Evolutionary conservation across 805 yeast genomes (phyloP).

Genomic region (Lipomyces spencermartinsiae): DNA sequence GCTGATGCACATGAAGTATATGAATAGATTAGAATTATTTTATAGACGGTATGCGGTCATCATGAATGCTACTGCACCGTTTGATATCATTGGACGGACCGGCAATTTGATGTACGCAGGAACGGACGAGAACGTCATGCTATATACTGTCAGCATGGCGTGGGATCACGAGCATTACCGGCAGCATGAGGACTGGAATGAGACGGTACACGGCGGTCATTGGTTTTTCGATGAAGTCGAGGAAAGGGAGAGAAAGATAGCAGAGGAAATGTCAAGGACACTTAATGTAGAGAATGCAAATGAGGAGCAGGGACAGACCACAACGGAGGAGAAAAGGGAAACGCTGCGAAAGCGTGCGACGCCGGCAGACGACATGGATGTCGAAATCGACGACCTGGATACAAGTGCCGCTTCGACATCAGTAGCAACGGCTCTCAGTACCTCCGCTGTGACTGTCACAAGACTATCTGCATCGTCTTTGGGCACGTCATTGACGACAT

Average conservation of each 20-base stretch:
- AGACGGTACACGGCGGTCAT: conserved; percentile 24
- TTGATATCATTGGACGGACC: conserved; percentile 31
- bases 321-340: not conserved
- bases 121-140: conserved; percentile 17
- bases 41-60: conserved; percentile 26
- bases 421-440: not conserved
- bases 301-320: not conserved
- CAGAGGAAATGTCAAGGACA: not conserved
- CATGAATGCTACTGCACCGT: conserved; percentile 35
- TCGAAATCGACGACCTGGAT: not conserved
- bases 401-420: not conserved
- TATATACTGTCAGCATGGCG: conserved; percentile 26
- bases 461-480: not conserved
- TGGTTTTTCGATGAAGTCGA: not conserved
- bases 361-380: not conserved
- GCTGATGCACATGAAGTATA: conserved; percentile 26
- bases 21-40: conserved; percentile 16
- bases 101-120: conserved; percentile 27
- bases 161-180: conserved; percentile 23
- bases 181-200: conserved; percentile 26
- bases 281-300: not conserved
- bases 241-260: not conserved
- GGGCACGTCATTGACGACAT: not conserved
- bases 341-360: not conserved
- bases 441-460: not conserved